Evolutionary conservation across 495 filamentous ascomycete species (phyloP).

Genomic region (Recurvomyces mirabilis): DNA sequence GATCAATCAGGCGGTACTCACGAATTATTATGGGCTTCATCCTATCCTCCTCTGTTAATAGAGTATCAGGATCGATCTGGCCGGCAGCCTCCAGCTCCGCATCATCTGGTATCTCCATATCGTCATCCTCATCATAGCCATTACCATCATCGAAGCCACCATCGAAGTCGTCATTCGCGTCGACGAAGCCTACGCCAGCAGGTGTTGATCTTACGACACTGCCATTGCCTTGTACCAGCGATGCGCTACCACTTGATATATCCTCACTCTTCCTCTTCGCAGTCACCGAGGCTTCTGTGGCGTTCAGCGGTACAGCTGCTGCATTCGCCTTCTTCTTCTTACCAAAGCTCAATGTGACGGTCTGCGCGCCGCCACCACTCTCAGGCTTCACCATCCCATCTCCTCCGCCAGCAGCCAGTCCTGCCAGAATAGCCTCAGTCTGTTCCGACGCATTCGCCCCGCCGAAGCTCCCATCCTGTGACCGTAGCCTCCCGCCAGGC

Average conservation of each 20-base stretch:
- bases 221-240: slow-evolving; percentile 18
- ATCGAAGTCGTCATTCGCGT: slow-evolving; percentile 59
- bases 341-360: slow-evolving; percentile 62
- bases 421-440: slow-evolving; percentile 71
- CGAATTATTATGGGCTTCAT: slow-evolving; percentile 60
- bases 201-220: slow-evolving; percentile 31
- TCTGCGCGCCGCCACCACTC: slow-evolving; percentile 41
- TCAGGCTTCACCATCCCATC: slow-evolving; percentile 64
- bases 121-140: slow-evolving; percentile 49
- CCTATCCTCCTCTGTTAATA: slow-evolving; percentile 75
- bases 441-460: slow-evolving; percentile 36
- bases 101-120: slow-evolving; percentile 17
- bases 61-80: slow-evolving; percentile 77
- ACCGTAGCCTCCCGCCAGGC: slow-evolving; percentile 54
- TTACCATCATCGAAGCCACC: slow-evolving; percentile 45
- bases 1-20: slow-evolving; percentile 37
- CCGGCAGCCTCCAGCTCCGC: slow-evolving; percentile 35
- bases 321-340: slow-evolving; percentile 53
- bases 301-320: slow-evolving; percentile 26
- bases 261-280: slow-evolving; percentile 38
- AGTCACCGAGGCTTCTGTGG: slow-evolving; percentile 22
- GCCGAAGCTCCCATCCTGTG: slow-evolving; percentile 54
- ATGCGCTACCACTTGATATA: slow-evolving; percentile 5
- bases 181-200: slow-evolving; percentile 59
- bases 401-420: slow-evolving; percentile 50